Percentiles rank a stretch among this genome's conserved stretches.
Conservation (phyloP, 2,329 filamentous ascomycete species). For the Graphilbum fragrans region DNA sequence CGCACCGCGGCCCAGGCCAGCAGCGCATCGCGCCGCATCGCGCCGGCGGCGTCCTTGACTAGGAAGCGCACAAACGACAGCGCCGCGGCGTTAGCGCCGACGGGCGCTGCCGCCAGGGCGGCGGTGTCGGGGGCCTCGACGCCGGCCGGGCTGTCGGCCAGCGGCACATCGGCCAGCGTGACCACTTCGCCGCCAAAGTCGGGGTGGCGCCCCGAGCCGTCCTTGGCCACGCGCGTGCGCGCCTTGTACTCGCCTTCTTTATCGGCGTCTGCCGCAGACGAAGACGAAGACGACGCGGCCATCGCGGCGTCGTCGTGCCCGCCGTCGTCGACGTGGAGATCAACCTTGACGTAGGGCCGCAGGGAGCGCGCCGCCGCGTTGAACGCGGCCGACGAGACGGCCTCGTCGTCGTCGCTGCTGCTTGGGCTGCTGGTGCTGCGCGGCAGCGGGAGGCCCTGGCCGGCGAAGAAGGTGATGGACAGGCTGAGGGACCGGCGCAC, state of each 20-base stretch:
- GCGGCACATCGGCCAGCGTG: constrained; percentile 38
- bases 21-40: constrained; percentile 59
- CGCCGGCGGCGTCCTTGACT: constrained; percentile 65
- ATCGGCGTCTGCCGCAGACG: constrained; percentile 11
- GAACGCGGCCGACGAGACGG: no score
- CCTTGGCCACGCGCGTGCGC: constrained; percentile 27
- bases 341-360: constrained; percentile 71
- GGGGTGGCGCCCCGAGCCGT: constrained; percentile 30
- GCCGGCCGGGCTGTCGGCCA: constrained; percentile 34
- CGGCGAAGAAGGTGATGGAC: constrained; percentile 62
- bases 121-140: constrained; percentile 19
- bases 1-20: constrained; percentile 84
- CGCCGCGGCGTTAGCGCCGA: constrained; percentile 50
- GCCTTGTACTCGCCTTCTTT: constrained; percentile 41
- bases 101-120: constrained; percentile 17
- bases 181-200: constrained; percentile 50
- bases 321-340: constrained; percentile 64
- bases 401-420: neutral
- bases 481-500: constrained; percentile 52
- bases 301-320: neutral
- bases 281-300: neutral
- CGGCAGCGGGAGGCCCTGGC: constrained; percentile 61
- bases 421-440: constrained; percentile 4
- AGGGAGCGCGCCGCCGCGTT: no score
- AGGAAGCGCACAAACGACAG: constrained; percentile 72